These are phyloP conservation scores for Neurospora hispaniola DNA, from an alignment of 495 filamentous ascomycete species.

Conservation along the genomic window DNA sequence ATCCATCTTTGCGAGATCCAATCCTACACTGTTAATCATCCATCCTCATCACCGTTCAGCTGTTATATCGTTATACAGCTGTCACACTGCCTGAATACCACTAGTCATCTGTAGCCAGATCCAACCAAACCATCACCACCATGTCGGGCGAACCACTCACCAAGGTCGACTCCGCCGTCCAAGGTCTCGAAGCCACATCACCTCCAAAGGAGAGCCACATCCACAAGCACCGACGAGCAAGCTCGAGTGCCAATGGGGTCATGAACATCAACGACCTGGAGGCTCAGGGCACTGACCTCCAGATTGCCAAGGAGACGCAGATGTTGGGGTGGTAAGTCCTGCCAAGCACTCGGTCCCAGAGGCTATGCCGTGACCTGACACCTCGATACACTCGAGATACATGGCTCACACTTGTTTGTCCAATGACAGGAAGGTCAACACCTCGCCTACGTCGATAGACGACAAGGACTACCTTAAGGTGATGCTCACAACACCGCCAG, in stretches of 20 bases:
- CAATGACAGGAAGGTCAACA: slow-evolving; percentile 75
- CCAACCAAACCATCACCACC: slow-evolving; percentile 19
- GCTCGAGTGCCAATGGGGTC: slow-evolving; percentile 56
- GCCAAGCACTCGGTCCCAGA: background rate
- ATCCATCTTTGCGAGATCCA: background rate
- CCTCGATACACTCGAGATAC: background rate
- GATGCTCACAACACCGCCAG: slow-evolving; percentile 62
- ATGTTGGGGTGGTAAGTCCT: slow-evolving; percentile 73
- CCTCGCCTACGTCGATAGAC: slow-evolving; percentile 59
- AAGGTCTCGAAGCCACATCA: slow-evolving; percentile 55
- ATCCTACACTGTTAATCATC: slow-evolving; percentile 1
- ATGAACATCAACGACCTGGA: slow-evolving; percentile 80
- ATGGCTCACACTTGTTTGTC: slow-evolving; percentile 2
- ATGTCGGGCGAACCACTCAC: slow-evolving; percentile 57
- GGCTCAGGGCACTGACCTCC: slow-evolving; percentile 58
- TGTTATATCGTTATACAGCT: background rate
- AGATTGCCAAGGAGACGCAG: slow-evolving; percentile 81
- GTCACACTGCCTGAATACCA: background rate
- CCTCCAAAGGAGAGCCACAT: slow-evolving; percentile 47
- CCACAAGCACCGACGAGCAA: slow-evolving; percentile 47
- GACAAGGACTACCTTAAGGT: slow-evolving; percentile 77
- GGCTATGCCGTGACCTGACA: background rate
- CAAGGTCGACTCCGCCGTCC: slow-evolving; percentile 82
- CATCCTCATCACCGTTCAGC: background rate
- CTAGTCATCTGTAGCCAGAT: background rate